Evolutionary conservation across 164 flowering plant species (phyloP).

Genomic region (Pachysandra terminalis): DNA sequence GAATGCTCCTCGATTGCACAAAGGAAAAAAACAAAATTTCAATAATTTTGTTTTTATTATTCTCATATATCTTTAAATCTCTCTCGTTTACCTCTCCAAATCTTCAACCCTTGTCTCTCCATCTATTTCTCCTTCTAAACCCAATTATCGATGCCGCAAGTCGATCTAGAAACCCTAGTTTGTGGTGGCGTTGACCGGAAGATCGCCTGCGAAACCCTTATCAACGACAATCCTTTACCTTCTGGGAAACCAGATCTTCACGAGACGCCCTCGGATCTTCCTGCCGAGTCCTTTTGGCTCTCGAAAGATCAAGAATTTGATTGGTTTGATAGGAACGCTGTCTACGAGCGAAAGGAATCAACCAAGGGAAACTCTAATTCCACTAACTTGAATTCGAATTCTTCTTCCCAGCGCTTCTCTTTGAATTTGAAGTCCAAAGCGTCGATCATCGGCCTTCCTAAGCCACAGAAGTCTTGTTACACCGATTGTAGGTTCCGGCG

Average conservation of each 20-base stretch:
- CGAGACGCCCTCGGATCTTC: conserved; percentile 12
- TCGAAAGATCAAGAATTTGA: conserved; percentile 22
- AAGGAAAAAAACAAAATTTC: too few relatives aligned
- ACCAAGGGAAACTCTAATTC: conserved; percentile 12
- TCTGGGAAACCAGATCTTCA: conserved; percentile 7
- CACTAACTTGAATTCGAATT: background rate
- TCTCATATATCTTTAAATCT: too few relatives aligned
- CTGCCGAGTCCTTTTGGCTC: conserved; percentile 26
- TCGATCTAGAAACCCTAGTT: conserved; percentile 21
- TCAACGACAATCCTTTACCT: background rate
- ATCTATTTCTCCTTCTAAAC: background rate
- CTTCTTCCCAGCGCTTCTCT: conserved; percentile 17
- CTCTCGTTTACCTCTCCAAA: background rate
- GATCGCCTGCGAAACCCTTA: conserved; percentile 19
- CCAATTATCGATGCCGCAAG: conserved; percentile 13
- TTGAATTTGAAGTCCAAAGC: conserved; percentile 12
- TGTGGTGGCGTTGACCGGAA: conserved; percentile 19
- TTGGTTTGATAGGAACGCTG: conserved; percentile 26
- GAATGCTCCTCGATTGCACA: too few relatives aligned
- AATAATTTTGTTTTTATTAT: too few relatives aligned
- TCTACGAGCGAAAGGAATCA: conserved; percentile 23
- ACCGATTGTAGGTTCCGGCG: conserved; percentile 8
- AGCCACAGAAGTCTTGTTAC: conserved; percentile 16
- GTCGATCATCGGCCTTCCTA: conserved; percentile 28
- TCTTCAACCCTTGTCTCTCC: background rate